These are phyloP conservation scores for Hyaloscypha variabilis DNA, from an alignment of 495 filamentous ascomycete species.

Conservation along the genomic window DNA sequence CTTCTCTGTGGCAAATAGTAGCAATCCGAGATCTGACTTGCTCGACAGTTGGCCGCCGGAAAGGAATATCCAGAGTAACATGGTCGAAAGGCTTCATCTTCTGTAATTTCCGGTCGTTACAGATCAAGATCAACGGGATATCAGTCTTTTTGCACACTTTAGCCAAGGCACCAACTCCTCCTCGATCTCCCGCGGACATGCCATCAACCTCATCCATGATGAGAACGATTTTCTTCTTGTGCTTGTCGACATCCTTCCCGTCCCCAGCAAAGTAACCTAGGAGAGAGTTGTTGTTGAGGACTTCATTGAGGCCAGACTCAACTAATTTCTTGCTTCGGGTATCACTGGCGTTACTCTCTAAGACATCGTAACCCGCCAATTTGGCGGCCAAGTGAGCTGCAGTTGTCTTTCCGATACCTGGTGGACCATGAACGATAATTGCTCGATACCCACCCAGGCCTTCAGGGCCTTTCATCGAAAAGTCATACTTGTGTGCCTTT, in stretches of 20 bases:
- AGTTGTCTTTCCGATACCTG: constrained; percentile 97
- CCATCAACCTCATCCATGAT: constrained; percentile 99
- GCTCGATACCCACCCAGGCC: constrained; percentile 78
- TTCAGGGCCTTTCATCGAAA: constrained; percentile 79
- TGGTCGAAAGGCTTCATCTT: constrained; percentile 99
- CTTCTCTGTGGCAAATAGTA: constrained; percentile 92
- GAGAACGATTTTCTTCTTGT: constrained; percentile 88
- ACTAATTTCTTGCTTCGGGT: constrained; percentile 97
- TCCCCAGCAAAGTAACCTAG: constrained; percentile 90
- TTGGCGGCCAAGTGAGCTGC: constrained; percentile 93
- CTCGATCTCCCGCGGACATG: constrained; percentile 96
- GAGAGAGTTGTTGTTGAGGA: constrained; percentile 90
- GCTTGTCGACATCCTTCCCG: constrained; percentile 74
- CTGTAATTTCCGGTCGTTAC: constrained; percentile 87
- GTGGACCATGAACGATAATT: constrained; percentile 91
- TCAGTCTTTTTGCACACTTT: constrained; percentile 93
- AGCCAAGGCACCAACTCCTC: constrained; percentile 92
- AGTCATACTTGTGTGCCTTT: constrained; percentile 69
- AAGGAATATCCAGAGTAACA: constrained; percentile 81
- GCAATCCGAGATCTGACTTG: constrained; percentile 87
- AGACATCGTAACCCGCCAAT: constrained; percentile 87
- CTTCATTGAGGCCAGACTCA: constrained; percentile 80
- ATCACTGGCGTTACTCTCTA: constrained; percentile 97
- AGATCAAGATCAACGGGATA: constrained; percentile 95
- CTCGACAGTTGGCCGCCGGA: constrained; percentile 85